Evolutionary conservation across 495 filamentous ascomycete genomes (phyloP).

Genomic region (Sordaria brevicollis): DNA sequence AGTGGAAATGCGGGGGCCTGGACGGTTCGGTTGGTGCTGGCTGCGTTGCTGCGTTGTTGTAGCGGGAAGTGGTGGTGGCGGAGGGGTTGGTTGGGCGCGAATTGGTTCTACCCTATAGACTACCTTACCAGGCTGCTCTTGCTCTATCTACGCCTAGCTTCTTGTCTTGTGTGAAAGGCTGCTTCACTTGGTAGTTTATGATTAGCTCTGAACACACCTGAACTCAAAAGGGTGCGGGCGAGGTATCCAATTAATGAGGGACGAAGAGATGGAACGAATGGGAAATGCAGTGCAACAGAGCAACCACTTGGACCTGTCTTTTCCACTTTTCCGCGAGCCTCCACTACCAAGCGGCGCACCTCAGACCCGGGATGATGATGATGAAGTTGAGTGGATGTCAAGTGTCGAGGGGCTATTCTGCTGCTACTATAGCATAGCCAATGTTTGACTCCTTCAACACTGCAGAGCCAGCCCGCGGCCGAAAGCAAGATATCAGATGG

Average conservation of each 20-base stretch:
- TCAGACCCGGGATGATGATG: neutral
- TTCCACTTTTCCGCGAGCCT: neutral
- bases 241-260: neutral
- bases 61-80: neutral
- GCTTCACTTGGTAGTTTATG: neutral
- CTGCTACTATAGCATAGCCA: neutral
- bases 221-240: neutral
- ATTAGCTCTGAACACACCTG: neutral
- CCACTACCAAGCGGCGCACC: neutral
- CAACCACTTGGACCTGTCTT: neutral
- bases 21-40: neutral
- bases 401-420: neutral
- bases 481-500: neutral
- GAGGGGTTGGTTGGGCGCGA: neutral
- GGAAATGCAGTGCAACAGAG: neutral
- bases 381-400: neutral
- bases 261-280: neutral
- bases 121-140: neutral
- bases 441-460: neutral
- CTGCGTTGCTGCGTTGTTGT: neutral
- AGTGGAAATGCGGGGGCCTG: neutral
- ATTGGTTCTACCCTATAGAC: neutral
- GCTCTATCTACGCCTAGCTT: neutral
- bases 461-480: neutral
- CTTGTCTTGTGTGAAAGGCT: neutral